Evolutionary conservation across 148 eudicot genomes (phyloP), one percentile per base, ranked within the genome.

Genomic region (Suaeda aralocaspica): DNA sequence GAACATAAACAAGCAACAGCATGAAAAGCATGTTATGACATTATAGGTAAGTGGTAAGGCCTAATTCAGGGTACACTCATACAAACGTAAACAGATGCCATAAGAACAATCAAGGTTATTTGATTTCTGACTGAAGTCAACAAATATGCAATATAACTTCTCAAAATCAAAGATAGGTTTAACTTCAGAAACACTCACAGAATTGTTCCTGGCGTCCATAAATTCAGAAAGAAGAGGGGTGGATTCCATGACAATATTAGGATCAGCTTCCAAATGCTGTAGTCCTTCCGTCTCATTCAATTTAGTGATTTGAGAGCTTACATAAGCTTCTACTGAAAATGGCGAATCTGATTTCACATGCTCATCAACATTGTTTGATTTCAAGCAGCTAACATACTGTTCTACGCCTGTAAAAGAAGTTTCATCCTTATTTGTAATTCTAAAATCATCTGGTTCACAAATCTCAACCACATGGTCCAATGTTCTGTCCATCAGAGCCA

Each of bases 111-210:
- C 45, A 60, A 34, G 12, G 12, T 2, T 19, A 34, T 39, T 34
- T 12, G 0, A 39, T 62, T 0, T n/a, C 28, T 41, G 48, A 6
- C 24, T 44, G 31, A 70, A n/a, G 36, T n/a, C 30, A 45, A n/a
- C 22, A 45, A 49, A 22, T 16, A 39, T 18, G 66, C 45, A 19
- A 19, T 21, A 59, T 46, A 59, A 41, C 46, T 42, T 55, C 25
- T 1, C 5, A 31, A 63, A 10, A 36, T 52, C 13, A 63, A 25
- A 56, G 33, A 58, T 31, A 77, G 59, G 28, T 3, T 24, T 56
- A 66, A n/a, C 15, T 60, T 3, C 4, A 39, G 41, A 44, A 46
- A 10, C 74, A 81, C 92, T 88, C 86, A 88, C 96, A 67, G 64
- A 36, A 64, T 57, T 73, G 45, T 84, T 76, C 56, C 51, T 82